A percentile compares a stretch with the other conserved stretches of the same genome.
Evolutionary conservation across 768 basidiomycete genomes (phyloP).

Genomic region (Boletus vinaceobasis): DNA sequence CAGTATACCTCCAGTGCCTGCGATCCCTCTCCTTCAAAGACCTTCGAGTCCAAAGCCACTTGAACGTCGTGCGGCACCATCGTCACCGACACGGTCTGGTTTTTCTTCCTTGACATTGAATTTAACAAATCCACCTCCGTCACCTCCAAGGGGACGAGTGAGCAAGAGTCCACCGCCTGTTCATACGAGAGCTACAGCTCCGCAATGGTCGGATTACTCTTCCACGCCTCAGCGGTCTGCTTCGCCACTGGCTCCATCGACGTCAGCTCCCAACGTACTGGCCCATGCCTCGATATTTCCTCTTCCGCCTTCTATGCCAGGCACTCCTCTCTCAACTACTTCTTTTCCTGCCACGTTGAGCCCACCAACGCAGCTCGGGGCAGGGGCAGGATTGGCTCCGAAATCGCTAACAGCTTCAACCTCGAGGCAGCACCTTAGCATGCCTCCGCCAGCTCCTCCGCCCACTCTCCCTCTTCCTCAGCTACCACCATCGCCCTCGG

Average conservation of each 20-base stretch:
- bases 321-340: constrained; percentile 18
- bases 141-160: constrained; percentile 16
- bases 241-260: constrained; percentile 10
- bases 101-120: constrained; percentile 28
- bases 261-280: constrained; percentile 2
- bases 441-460: constrained; percentile 31
- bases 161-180: constrained; percentile 30
- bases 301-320: constrained; percentile 18
- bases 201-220: constrained; percentile 9
- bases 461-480: constrained; percentile 31
- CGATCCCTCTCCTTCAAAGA: constrained; percentile 23
- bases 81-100: constrained; percentile 29
- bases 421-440: constrained; percentile 27
- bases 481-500: constrained; percentile 19
- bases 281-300: constrained; percentile 6
- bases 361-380: background rate
- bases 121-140: constrained; percentile 18
- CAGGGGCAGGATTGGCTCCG: background rate
- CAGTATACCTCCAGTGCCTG: constrained; percentile 30
- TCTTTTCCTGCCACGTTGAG: constrained; percentile 4
- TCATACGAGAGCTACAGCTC: constrained; percentile 8
- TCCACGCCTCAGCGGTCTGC: constrained; percentile 3
- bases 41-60: constrained; percentile 31
- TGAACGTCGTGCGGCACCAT: constrained; percentile 21
- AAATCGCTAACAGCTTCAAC: constrained; percentile 11